Evolutionary conservation across 257 asterid species (phyloP).

Genomic region (Nicotiana tomentosiformis): DNA sequence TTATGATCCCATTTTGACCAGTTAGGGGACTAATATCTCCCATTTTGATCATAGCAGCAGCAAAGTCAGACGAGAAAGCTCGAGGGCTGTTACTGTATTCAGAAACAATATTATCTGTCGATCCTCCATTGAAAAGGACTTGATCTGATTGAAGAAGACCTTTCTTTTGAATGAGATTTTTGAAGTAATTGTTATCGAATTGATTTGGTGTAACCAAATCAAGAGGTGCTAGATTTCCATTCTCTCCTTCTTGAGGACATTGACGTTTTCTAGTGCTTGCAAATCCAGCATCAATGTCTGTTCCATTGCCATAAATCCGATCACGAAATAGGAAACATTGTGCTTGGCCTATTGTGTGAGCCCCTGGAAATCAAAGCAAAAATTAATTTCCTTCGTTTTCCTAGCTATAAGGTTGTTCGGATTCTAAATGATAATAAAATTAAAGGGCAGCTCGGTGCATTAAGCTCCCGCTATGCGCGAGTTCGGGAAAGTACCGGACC

Average conservation of each 20-base stretch:
- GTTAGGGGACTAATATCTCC: slow-evolving; percentile 30
- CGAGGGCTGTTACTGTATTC: background rate
- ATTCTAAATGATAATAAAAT: background rate
- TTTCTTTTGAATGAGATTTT: slow-evolving; percentile 23
- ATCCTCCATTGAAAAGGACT: background rate
- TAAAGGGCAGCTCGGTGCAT: no score
- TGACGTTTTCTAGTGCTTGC: slow-evolving; percentile 18
- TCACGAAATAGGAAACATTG: background rate
- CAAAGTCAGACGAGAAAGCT: slow-evolving; percentile 27
- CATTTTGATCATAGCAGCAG: slow-evolving; percentile 35
- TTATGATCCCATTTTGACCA: slow-evolving; percentile 9
- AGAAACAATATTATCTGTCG: background rate
- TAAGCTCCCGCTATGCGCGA: no score
- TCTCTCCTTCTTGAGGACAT: slow-evolving; percentile 20
- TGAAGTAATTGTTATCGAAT: slow-evolving; percentile 37
- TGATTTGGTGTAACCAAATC: slow-evolving; percentile 44
- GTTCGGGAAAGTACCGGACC: no score
- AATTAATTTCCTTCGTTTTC: no score
- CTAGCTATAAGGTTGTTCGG: background rate
- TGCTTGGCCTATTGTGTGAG: no score
- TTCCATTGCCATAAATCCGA: slow-evolving; percentile 34
- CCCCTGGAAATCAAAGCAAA: no score
- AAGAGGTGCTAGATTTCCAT: slow-evolving; percentile 30
- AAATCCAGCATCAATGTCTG: slow-evolving; percentile 34
- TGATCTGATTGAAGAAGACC: slow-evolving; percentile 45